Evolutionary conservation across 2,329 filamentous ascomycete genomes (phyloP), one percentile per base, ranked within the genome.

Genomic region (Colletotrichum costaricense): DNA sequence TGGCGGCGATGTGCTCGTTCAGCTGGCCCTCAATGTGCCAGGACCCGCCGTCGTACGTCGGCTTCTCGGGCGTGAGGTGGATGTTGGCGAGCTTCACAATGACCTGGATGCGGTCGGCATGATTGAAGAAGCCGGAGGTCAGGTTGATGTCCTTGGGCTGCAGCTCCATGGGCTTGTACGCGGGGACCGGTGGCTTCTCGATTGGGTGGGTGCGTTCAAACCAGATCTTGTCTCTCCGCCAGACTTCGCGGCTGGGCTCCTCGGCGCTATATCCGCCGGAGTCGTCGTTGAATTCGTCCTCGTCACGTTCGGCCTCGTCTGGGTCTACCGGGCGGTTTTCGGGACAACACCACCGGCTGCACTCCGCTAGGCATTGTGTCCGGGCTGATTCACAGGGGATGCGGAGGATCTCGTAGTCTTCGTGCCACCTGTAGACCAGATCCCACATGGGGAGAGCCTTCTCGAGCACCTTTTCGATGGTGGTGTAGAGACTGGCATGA

Each of bases 1-100:
- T 91, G 0, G 90, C 90, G 75, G 86, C 87, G 49, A 94, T 92
- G 74, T 88, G 88, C 79, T 93, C 91, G 76, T 93, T 93, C 8
- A 86, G 75, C 74, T 83, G 82, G 22, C 89, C 88, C 74, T 91
- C 89, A 2, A 89, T 77, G 75, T 91, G 89, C 86, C 89, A 91
- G 1, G 80, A 81, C 0, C 89, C 89, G 19, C 87, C 87, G 0
- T 81, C 79, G 74, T 90, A 93, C 0, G 77, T 77, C 0, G 91
- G 88, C 2, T 89, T 86, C 22, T 89, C 87, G 0, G 91, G 91
- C 0, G 86, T 89, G 1, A 93, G 84, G 33, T 91, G 85, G 57
- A 93, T 89, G 60, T 88, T 90, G 16, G 89, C 86, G 12, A 93
- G 81, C 79, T 93, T 93, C 66, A 92, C 86, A 67, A 93, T 90